These are phyloP conservation scores for Lineolata rhizophorae DNA, from an alignment of 495 filamentous ascomycete genomes.

Conservation along the genomic window DNA sequence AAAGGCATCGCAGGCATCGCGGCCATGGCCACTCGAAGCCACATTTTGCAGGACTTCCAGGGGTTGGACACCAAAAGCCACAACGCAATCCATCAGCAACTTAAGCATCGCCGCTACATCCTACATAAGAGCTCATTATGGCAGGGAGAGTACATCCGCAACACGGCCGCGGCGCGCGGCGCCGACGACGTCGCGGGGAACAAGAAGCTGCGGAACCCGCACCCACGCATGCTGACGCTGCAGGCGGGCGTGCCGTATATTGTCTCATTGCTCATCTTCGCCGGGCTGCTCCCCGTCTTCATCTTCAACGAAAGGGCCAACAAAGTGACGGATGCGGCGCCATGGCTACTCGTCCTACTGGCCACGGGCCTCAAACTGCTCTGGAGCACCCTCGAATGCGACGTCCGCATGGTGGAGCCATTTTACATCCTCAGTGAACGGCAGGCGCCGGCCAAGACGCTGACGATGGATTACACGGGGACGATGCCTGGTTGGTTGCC, in stretches of 20 bases:
- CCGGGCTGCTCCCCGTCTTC: slow-evolving; percentile 29
- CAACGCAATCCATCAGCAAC: slow-evolving; percentile 39
- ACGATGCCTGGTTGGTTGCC: slow-evolving; percentile 44
- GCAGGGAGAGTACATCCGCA: slow-evolving; percentile 26
- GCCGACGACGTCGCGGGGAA: slow-evolving; percentile 22
- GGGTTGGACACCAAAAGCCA: slow-evolving; percentile 43
- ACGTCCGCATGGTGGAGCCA: slow-evolving; percentile 52
- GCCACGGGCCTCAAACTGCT: slow-evolving; percentile 41
- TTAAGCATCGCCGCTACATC: slow-evolving; percentile 41
- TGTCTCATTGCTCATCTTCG: slow-evolving; percentile 26
- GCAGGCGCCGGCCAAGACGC: slow-evolving; percentile 35
- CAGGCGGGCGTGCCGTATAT: slow-evolving; percentile 37
- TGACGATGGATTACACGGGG: slow-evolving; percentile 51
- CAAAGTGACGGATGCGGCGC: slow-evolving; percentile 32
- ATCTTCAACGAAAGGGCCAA: slow-evolving; percentile 30
- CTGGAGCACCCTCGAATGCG: slow-evolving; percentile 48
- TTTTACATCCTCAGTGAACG: slow-evolving; percentile 45
- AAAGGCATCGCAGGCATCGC: slow-evolving; percentile 55
- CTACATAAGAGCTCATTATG: slow-evolving; percentile 45
- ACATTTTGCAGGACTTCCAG: slow-evolving; percentile 55
- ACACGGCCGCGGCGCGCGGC: slow-evolving; percentile 15
- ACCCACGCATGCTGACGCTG: slow-evolving; percentile 44
- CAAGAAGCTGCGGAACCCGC: slow-evolving; percentile 25
- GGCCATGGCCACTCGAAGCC: slow-evolving; percentile 46
- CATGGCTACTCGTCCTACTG: slow-evolving; percentile 39